A percentile compares a stretch with the other conserved stretches of the same genome.
phyloP scores from a whole-genome alignment of 2,329 filamentous ascomycete species.

The Aspergillus sp. region DNA sequence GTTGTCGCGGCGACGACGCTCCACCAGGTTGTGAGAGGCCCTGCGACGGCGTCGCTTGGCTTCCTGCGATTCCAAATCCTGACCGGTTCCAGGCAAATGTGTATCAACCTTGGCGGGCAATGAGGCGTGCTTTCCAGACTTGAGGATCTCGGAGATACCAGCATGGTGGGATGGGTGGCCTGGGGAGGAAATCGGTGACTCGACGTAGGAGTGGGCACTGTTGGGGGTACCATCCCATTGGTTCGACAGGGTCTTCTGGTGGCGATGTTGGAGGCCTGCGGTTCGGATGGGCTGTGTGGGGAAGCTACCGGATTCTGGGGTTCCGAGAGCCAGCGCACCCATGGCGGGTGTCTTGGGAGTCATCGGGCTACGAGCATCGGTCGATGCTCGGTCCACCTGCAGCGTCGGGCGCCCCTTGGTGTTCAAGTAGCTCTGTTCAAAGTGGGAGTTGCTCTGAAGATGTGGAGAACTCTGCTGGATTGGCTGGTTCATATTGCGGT shows the following conservation, averaged over 20 bases:
- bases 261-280: slow-evolving; percentile 53
- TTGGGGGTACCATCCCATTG: slow-evolving; percentile 87
- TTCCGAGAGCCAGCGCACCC: slow-evolving; percentile 65
- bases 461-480: slow-evolving; percentile 33
- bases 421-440: slow-evolving; percentile 55
- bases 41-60: slow-evolving; percentile 86
- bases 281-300: slow-evolving; percentile 74
- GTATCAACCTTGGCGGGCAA: slow-evolving; percentile 79
- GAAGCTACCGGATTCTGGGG: slow-evolving; percentile 67
- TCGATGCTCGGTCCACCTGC: slow-evolving; percentile 68
- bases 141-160: slow-evolving; percentile 83
- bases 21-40: slow-evolving; percentile 94
- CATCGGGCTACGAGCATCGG: slow-evolving; percentile 72
- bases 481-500: slow-evolving; percentile 61
- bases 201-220: slow-evolving; percentile 78
- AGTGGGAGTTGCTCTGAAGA: slow-evolving; percentile 37
- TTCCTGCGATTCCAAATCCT: slow-evolving; percentile 73
- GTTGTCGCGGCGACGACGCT: slow-evolving; percentile 90
- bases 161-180: slow-evolving; percentile 51
- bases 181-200: slow-evolving; percentile 85
- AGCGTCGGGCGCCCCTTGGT: slow-evolving; percentile 57
- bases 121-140: slow-evolving; percentile 76
- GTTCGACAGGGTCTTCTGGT: slow-evolving; percentile 79
- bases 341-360: slow-evolving; percentile 81
- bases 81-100: slow-evolving; percentile 34